These are phyloP conservation scores for Noccaea bulbosa DNA, from an alignment of 345 rosid species.

Conservation along the genomic window DNA sequence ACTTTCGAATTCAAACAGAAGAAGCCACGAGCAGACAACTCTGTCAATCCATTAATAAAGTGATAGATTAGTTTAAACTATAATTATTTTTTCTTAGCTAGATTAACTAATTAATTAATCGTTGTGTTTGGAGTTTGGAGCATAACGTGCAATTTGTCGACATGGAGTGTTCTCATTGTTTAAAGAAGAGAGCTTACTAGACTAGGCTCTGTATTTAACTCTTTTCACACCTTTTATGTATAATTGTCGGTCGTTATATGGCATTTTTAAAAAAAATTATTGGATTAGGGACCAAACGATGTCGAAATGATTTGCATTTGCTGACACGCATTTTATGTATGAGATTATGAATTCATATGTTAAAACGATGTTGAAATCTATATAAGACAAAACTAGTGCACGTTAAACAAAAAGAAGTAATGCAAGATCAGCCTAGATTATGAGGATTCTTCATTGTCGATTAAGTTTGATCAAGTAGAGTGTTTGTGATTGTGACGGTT, in stretches of 20 bases:
- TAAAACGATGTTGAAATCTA: neutral
- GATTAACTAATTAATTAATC: constrained; percentile 10
- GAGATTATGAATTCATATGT: neutral
- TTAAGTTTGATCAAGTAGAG: too few species aligned
- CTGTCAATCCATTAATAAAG: constrained; percentile 28
- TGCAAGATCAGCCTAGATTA: too few species aligned
- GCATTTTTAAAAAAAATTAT: neutral
- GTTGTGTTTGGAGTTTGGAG: constrained; percentile 8
- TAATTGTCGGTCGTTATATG: constrained; percentile 27
- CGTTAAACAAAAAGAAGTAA: too few species aligned
- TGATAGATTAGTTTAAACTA: neutral
- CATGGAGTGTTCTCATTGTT: constrained; percentile 1
- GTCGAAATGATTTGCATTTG: neutral
- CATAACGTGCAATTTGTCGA: constrained; percentile 36
- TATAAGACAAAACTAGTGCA: too few species aligned
- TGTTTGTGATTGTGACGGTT: neutral
- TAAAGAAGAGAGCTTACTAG: constrained; percentile 12
- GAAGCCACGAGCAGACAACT: constrained; percentile 34
- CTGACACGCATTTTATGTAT: too few species aligned
- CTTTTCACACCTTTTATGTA: constrained; percentile 28
- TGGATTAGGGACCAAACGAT: constrained; percentile 16
- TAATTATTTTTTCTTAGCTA: constrained; percentile 1
- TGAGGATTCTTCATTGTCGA: too few species aligned
- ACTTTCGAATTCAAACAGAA: constrained; percentile 19
- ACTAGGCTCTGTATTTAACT: constrained; percentile 26